Conservation (phyloP, 176 grass and related monocot species). For the Thinopyrum elongatum region DNA sequence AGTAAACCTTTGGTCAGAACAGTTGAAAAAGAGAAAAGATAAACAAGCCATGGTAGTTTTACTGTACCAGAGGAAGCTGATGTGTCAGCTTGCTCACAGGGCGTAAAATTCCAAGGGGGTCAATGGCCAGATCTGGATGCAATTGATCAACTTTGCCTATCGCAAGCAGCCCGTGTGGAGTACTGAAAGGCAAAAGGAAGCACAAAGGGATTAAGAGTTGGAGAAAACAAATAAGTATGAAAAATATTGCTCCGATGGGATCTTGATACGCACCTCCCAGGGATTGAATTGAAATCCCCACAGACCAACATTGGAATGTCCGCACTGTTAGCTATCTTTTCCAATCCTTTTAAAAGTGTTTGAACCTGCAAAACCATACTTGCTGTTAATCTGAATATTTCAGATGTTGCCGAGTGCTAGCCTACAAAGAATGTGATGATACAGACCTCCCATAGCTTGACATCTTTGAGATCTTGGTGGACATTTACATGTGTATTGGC, state of each 20-base stretch:
- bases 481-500: conserved; percentile 99
- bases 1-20: conserved; percentile 22
- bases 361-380: conserved; percentile 68
- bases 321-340: conserved; percentile 98
- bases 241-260: conserved; percentile 5
- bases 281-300: conserved; percentile 96
- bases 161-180: conserved; percentile 89
- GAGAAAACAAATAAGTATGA: neutral
- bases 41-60: conserved; percentile 11
- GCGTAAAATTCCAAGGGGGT: conserved; percentile 87
- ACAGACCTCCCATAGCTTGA: conserved; percentile 94
- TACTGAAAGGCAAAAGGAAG: conserved; percentile 53
- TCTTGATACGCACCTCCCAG: conserved; percentile 65
- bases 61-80: conserved; percentile 91
- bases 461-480: conserved; percentile 94
- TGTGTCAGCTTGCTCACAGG: conserved; percentile 87
- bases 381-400: conserved; percentile 17
- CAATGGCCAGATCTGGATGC: conserved; percentile 93
- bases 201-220: conserved; percentile 24
- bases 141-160: conserved; percentile 86
- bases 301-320: conserved; percentile 99
- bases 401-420: conserved; percentile 19
- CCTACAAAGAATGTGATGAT: conserved; percentile 23
- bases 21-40: conserved; percentile 1
- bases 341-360: conserved; percentile 95